Evolutionary conservation across 2,329 filamentous ascomycete genomes (phyloP), one percentile per base, ranked within the genome.

Genomic region (Cadophora malorum): DNA sequence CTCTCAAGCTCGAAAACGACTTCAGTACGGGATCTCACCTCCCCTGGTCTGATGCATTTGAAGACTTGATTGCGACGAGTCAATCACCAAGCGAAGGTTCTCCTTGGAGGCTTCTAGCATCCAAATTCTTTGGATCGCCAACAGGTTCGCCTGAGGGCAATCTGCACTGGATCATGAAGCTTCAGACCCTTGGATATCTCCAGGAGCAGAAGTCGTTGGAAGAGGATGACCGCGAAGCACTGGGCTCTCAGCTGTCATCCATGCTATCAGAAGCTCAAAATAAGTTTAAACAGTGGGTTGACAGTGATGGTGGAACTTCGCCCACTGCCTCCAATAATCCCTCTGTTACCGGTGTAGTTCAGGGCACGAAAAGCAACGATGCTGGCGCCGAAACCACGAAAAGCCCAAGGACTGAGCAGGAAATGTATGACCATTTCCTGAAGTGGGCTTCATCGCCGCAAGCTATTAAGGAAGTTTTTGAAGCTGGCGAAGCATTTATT

Each of bases 391-490:
- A 45, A 38, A n/a, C 33, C 23, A 21, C 28, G 0, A 59, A 64
- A 25, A 66, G 68, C 19, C 25, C 69, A 5, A 63, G 72, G 41
- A 76, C 74, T 7, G 76, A 77, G 23, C 73, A 73, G 63, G 75
- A 77, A 14, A 74, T 75, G 72, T 77, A 77, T 65, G 72, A 76
- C 8, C 63, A 61, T 2, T 76, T 76, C 52, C 59, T 75, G 16
- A 52, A 64, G 1, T 68, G 55, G 31, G 63, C 66, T 12, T 63
- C 69, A 23, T 41, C 38, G 14, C 41, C 64, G 12, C 19, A 60
- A 21, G 33, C 53, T n/a, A 38, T 53, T 19, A 52, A 64, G 33
- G 62, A 66, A 16, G 41, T 35, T 1, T 28, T 60, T 3, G 33
- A 50, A 25, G 28, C 61, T n/a, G 64, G 63, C 45, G 64, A 68